Base-by-base conservation (phyloP, 1,284 basidiomycete species). In the Malassezia obtusa region DNA sequence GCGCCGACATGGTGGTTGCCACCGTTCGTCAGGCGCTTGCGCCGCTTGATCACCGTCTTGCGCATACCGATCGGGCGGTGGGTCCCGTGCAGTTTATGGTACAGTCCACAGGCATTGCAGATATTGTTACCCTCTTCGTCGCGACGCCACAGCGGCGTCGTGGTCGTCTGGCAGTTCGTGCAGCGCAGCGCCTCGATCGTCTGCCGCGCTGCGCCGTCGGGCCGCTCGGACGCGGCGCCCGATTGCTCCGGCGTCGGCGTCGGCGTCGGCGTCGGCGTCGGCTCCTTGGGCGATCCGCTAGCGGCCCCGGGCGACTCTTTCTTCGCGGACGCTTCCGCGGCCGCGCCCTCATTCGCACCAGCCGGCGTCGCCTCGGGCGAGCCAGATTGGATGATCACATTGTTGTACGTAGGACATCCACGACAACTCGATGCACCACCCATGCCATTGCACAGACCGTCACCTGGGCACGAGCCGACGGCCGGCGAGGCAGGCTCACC, bases 61-160 rank as follows among this genome's bases (percentile, higher is more conserved):
- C 94, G 95, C 89, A 98, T 91, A 53, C 89, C 89, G 59, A 92
- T 92, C 30, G 92, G 92, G 38, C 92, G 84, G 67, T 95, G 90
- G 0, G 88, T 89, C 52, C 90, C 89, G 78, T 98, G 92, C 11
- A 98, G 81, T 77, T 98, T 98, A 80, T 90, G 91, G 77, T 96
- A 98, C 5, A 98, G 81, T 56, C 90, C 49, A 49, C 76, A 89
- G 79, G 86, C 87, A 67, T 89, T 89, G 78, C 87, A 89, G 44
- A 89, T 85, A 1, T 87, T 88, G 78, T 87, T 87, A 51, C 87
- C 87, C 71, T 89, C 87, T 64, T 88, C 86, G 68, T 89, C 87
- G 75, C 88, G 88, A 61, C 87, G 79, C 86, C 87, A 89, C 32
- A 89, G 80, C n/a, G 87, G 87, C 4, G 87, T 89, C 21, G 86